phyloP scores from a whole-genome alignment of 257 asterid species.

The Solanum chmielewskii region DNA sequence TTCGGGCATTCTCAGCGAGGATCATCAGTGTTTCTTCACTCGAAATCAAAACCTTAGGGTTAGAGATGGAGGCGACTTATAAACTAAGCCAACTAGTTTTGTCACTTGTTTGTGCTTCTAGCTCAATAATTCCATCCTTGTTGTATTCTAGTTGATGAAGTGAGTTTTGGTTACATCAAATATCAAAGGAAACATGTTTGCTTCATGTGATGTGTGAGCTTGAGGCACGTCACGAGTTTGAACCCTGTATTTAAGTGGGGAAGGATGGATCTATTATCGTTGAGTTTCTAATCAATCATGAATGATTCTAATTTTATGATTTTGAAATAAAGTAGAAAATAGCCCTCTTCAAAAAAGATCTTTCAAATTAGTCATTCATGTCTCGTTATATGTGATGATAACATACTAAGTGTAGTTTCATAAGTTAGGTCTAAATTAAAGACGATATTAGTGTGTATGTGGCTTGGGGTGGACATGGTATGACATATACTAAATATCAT shows the following conservation, averaged over 20 bases:
- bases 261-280: not conserved
- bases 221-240: not conserved
- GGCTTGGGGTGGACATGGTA: not conserved
- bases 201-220: not conserved
- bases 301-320: not conserved
- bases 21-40: not conserved
- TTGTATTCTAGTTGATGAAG: not conserved
- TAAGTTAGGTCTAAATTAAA: not conserved
- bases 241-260: not conserved
- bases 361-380: not conserved
- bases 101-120: not conserved
- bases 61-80: not conserved
- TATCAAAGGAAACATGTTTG: not conserved
- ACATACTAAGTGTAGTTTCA: not conserved
- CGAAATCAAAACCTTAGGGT: not conserved
- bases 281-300: not conserved
- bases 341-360: not conserved
- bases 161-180: not conserved
- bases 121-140: not conserved
- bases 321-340: not conserved
- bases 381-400: not conserved
- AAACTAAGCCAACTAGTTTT: not conserved
- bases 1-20: not conserved
- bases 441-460: not conserved
- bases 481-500: not conserved